A percentile compares a stretch with the other conserved stretches of the same genome.
phyloP scores from a whole-genome alignment of 2,329 filamentous ascomycete species.

The Thermochaetoides dissita region DNA sequence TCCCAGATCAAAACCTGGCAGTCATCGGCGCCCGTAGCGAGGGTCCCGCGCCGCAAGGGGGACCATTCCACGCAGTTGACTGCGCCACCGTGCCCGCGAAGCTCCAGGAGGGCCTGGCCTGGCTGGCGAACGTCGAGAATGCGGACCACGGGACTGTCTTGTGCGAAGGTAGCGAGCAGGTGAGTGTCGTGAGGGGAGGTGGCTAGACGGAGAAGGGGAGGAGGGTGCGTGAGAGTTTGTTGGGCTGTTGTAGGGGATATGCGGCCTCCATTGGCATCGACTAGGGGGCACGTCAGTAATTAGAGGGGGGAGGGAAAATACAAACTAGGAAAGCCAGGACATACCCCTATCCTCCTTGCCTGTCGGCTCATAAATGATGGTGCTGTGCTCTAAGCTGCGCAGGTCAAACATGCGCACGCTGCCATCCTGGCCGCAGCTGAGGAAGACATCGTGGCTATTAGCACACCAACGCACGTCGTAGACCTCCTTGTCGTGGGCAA shows the following conservation, averaged over 20 bases:
- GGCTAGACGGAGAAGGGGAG: conserved; percentile 65
- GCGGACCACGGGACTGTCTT: conserved; percentile 81
- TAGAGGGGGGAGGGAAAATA: neutral
- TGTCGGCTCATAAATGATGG: conserved; percentile 96
- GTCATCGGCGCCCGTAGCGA: conserved; percentile 87
- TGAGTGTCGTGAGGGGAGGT: conserved; percentile 93
- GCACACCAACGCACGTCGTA: conserved; percentile 98
- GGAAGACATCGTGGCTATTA: conserved; percentile 96
- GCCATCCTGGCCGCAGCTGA: conserved; percentile 92
- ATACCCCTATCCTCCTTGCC: conserved; percentile 66
- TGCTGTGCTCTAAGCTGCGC: conserved; percentile 89
- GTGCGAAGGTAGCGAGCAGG: conserved; percentile 90
- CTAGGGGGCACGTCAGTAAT: neutral
- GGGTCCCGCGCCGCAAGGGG: conserved; percentile 67
- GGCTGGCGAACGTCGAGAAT: conserved; percentile 94
- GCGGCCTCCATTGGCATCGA: conserved; percentile 43
- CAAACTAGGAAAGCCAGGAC: conserved; percentile 7
- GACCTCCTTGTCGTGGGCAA: conserved; percentile 97
- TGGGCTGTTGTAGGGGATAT: conserved; percentile 64
- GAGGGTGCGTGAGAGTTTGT: conserved; percentile 63
- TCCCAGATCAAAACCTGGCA: conserved; percentile 90
- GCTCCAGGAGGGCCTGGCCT: conserved; percentile 83
- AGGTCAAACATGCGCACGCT: conserved; percentile 98
- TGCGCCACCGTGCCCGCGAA: conserved; percentile 72
- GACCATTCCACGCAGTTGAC: conserved; percentile 97